Evolutionary conservation across 495 filamentous ascomycete genomes (phyloP).

Genomic region (Jackrogersella minutella): DNA sequence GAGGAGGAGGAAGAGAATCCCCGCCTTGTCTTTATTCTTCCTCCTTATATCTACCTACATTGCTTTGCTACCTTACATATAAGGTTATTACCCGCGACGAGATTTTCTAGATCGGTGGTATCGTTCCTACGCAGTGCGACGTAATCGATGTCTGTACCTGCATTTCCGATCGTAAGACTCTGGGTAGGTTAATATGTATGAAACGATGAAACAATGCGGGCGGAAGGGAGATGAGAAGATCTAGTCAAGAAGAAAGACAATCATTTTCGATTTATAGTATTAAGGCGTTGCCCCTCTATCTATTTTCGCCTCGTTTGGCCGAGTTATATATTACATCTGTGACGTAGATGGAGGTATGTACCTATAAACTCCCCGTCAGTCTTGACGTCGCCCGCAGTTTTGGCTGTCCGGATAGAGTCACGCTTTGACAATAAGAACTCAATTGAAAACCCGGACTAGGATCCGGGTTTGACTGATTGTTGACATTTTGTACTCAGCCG

Average conservation of each 20-base stretch:
- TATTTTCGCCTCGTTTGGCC: neutral
- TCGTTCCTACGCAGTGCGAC: conserved; percentile 19
- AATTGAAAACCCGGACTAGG: conserved; percentile 20
- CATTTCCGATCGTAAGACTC: conserved; percentile 2
- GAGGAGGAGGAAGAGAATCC: conserved; percentile 2
- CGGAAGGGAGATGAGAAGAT: conserved; percentile 1
- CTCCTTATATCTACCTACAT: neutral
- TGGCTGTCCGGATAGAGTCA: conserved; percentile 2
- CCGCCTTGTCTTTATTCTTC: neutral
- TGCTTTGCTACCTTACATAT: neutral
- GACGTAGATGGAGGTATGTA: neutral
- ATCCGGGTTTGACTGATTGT: conserved; percentile 17
- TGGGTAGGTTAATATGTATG: conserved; percentile 20
- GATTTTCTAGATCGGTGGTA: conserved; percentile 30
- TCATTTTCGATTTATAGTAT: neutral
- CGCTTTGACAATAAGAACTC: conserved; percentile 20
- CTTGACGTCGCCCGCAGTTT: neutral
- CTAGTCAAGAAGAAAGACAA: neutral
- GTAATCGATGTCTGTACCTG: conserved; percentile 1
- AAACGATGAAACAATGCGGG: conserved; percentile 25
- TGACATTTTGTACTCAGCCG: no score
- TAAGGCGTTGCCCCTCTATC: neutral
- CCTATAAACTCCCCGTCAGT: neutral
- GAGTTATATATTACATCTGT: neutral
- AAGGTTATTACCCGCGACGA: conserved; percentile 9